Conservation (phyloP, 2,329 filamentous ascomycete genomes). For the Didymella glomerata region DNA sequence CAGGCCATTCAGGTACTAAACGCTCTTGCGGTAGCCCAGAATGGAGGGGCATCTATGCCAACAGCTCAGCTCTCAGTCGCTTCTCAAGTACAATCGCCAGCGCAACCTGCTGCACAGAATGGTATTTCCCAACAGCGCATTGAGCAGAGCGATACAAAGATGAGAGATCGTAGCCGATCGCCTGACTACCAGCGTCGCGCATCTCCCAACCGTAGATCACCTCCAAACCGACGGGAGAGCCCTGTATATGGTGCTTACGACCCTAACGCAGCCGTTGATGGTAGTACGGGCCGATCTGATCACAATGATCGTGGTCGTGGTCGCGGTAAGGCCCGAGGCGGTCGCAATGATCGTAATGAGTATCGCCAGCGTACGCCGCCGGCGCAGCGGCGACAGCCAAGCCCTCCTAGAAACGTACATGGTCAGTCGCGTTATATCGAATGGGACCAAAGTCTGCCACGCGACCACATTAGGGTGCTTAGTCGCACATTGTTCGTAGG, state of each 20-base stretch:
- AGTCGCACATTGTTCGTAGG: conserved; percentile 97
- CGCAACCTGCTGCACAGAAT: conserved; percentile 31
- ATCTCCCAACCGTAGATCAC: conserved; percentile 63
- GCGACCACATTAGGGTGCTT: conserved; percentile 80
- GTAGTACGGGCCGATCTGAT: conserved; percentile 63
- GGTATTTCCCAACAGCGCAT: conserved; percentile 25
- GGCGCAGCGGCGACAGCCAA: conserved; percentile 70
- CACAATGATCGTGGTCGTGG: conserved; percentile 65
- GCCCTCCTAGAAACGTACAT: conserved; percentile 55
- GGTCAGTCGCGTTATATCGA: conserved; percentile 75
- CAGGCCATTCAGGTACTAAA: conserved; percentile 47
- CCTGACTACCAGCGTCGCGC: conserved; percentile 72
- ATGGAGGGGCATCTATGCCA: conserved; percentile 38
- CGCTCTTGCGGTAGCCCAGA: conserved; percentile 39
- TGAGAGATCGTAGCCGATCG: conserved; percentile 59
- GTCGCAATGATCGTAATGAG: conserved; percentile 60
- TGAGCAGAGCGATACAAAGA: conserved; percentile 46
- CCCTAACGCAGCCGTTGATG: conserved; percentile 64
- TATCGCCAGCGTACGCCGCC: conserved; percentile 90
- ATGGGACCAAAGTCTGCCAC: conserved; percentile 76
- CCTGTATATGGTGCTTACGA: conserved; percentile 78
- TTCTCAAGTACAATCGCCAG: conserved; percentile 27
- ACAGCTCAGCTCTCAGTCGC: conserved; percentile 33
- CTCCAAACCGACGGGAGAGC: conserved; percentile 69
- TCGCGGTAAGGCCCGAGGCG: conserved; percentile 55